A percentile compares a stretch with the other conserved stretches of the same genome.
Conservation (phyloP, 768 basidiomycete species). For the Trametes sanguinea region DNA sequence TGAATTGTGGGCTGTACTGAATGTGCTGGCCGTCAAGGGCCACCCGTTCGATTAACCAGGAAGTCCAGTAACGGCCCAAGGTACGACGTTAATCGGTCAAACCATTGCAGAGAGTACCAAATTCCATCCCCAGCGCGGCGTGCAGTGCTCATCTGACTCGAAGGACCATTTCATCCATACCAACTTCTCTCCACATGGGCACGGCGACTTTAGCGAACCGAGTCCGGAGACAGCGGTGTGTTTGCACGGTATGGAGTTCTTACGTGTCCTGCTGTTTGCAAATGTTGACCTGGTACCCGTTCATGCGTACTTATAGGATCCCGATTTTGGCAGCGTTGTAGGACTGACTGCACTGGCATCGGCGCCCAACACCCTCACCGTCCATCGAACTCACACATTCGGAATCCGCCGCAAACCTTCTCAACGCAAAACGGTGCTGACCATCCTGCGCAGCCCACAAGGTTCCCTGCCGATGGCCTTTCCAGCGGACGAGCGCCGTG, state of each 20-base stretch:
- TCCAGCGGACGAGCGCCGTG: not conserved
- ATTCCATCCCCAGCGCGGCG: not conserved
- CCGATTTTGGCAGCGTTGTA: not conserved
- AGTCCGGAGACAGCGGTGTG: not conserved
- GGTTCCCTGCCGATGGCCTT: not conserved
- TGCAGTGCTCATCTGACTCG: not conserved
- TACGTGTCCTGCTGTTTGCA: conserved; percentile 1
- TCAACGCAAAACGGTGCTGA: not conserved
- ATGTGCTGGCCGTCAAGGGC: not conserved
- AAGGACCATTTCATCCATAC: not conserved
- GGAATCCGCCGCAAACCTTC: not conserved
- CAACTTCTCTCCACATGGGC: not conserved
- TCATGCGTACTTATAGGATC: not conserved
- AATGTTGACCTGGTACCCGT: not conserved
- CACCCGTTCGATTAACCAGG: not conserved
- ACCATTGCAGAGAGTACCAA: not conserved
- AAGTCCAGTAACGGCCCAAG: not conserved
- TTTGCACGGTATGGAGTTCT: conserved; percentile 1
- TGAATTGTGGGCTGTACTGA: no score
- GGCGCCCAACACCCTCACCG: not conserved
- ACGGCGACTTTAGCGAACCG: not conserved
- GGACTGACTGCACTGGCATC: not conserved
- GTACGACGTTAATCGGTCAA: conserved; percentile 2
- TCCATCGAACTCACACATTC: not conserved
- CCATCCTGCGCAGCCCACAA: not conserved